Conservation (phyloP, 2,329 filamentous ascomycete genomes). For the Mycosphaerella sp. region DNA sequence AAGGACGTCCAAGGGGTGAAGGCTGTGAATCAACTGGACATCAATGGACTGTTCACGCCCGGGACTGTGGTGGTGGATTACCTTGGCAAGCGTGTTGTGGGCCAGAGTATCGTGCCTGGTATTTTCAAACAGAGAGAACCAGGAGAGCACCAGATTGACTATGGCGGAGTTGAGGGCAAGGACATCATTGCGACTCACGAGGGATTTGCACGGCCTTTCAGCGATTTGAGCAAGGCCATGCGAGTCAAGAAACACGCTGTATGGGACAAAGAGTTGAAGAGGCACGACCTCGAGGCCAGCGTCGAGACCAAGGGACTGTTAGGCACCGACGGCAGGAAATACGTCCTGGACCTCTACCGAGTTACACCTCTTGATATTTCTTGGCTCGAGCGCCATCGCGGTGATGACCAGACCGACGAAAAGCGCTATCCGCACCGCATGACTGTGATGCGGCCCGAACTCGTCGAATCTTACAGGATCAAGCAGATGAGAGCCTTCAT, state of each 20-base stretch:
- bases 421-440: conserved; percentile 84
- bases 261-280: conserved; percentile 92
- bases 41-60: conserved; percentile 87
- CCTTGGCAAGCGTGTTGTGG: conserved; percentile 91
- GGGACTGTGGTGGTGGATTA: conserved; percentile 97
- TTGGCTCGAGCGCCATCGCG: conserved; percentile 75
- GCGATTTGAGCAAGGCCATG: conserved; percentile 83
- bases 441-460: conserved; percentile 84
- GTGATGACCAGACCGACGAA: conserved; percentile 46
- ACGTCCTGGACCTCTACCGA: conserved; percentile 93
- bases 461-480: conserved; percentile 80
- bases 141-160: conserved; percentile 97
- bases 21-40: conserved; percentile 93
- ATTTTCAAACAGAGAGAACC: conserved; percentile 99
- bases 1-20: conserved; percentile 95
- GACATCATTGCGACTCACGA: conserved; percentile 89
- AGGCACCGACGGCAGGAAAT: conserved; percentile 92
- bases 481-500: conserved; percentile 86
- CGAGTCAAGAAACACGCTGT: conserved; percentile 92
- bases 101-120: conserved; percentile 94
- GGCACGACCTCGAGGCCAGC: conserved; percentile 86
- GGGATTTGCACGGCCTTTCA: conserved; percentile 74
- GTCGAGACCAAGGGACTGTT: conserved; percentile 98
- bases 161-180: conserved; percentile 95
- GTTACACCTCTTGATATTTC: conserved; percentile 84